Base-by-base conservation (phyloP, 2,329 filamentous ascomycete species). In the Monilinia fructigena region DNA sequence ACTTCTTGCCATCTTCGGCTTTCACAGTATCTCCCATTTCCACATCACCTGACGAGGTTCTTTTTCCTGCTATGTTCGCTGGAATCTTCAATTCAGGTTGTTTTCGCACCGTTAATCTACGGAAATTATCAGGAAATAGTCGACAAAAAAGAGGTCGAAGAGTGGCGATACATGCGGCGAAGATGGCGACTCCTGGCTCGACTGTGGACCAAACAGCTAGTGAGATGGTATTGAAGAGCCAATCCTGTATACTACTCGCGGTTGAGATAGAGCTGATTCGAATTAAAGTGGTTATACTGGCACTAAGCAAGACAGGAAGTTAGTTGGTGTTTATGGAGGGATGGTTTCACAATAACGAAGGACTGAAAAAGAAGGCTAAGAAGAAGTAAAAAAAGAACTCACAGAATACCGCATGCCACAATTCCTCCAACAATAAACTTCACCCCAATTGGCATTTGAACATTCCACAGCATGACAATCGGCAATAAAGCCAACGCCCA, bases 111-210 rank as follows among this genome's bases (percentile, higher is more conserved):
- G 14, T n/a, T 4, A 23, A 47, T 3, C 26, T 38, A 38, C 14
- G 31, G 6, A 50, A 50, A 50, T 38, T 4, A 61, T 61, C 20
- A 16, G 58, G 45, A n/a, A 40, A 40, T 8, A 26, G 10, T 40
- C 2, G 23, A 6, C 56, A n/a, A 20, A 50, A 31, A 31, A 50
- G 4, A 26, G 58, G 45, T 20, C 45, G 28, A 16, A 61, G 58
- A 20, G 58, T 50, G 26, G 45, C 58, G n/a, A 61, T n/a, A 50
- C 28, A 61, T 26, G 58, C 28, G 45, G 58, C 45, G 6, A 61
- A 61, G 16, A 61, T 50, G 3, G 45, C 20, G 8, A 61, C 38
- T 61, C 58, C 47, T 10, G 45, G 58, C 26, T 61, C 47, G 8
- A 50, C n/a, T 2, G 45, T 50, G 11, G 58, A 38, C 58, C 31